phyloP scores from a whole-genome alignment of 352 stramenopile species.

The Phytophthora nicotianae region DNA sequence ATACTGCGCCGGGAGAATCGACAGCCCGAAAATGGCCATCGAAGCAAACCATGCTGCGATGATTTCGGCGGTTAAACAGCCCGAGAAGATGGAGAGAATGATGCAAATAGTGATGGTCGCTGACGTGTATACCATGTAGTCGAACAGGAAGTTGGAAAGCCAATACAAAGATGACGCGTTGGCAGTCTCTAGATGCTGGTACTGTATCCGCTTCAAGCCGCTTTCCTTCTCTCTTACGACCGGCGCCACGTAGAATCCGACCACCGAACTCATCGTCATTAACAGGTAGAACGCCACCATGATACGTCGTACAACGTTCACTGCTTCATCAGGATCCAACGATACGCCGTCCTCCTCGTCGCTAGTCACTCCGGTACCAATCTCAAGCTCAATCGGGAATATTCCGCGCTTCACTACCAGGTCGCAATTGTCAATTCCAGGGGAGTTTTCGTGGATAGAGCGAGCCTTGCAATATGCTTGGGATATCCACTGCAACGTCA shows the following conservation, averaged over 20 bases:
- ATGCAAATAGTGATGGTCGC: slow-evolving; percentile 39
- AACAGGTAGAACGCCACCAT: slow-evolving; percentile 91
- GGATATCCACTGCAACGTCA: slow-evolving; percentile 63
- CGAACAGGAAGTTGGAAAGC: slow-evolving; percentile 70
- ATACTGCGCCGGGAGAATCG: slow-evolving; percentile 74
- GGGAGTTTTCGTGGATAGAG: slow-evolving; percentile 19
- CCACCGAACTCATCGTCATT: slow-evolving; percentile 65
- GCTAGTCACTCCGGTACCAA: slow-evolving; percentile 23
- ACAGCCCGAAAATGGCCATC: slow-evolving; percentile 49
- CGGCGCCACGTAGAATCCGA: slow-evolving; percentile 65
- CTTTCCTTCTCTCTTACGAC: slow-evolving; percentile 75
- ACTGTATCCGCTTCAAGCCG: slow-evolving; percentile 78
- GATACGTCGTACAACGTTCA: slow-evolving; percentile 77
- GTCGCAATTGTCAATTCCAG: slow-evolving; percentile 40
- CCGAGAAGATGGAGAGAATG: slow-evolving; percentile 44
- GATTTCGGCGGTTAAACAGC: slow-evolving; percentile 39
- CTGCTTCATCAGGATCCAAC: slow-evolving; percentile 39
- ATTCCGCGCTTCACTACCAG: slow-evolving; percentile 58
- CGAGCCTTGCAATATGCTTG: slow-evolving; percentile 60
- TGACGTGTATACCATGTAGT: slow-evolving; percentile 54
- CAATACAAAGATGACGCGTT: slow-evolving; percentile 69
- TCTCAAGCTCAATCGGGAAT: slow-evolving; percentile 39
- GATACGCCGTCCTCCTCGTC: slow-evolving; percentile 28
- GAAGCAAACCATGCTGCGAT: slow-evolving; percentile 44
- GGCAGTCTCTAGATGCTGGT: slow-evolving; percentile 60